These are phyloP conservation scores for Verticillium isaacii DNA, from an alignment of 2,329 filamentous ascomycete species.

Conservation along the genomic window DNA sequence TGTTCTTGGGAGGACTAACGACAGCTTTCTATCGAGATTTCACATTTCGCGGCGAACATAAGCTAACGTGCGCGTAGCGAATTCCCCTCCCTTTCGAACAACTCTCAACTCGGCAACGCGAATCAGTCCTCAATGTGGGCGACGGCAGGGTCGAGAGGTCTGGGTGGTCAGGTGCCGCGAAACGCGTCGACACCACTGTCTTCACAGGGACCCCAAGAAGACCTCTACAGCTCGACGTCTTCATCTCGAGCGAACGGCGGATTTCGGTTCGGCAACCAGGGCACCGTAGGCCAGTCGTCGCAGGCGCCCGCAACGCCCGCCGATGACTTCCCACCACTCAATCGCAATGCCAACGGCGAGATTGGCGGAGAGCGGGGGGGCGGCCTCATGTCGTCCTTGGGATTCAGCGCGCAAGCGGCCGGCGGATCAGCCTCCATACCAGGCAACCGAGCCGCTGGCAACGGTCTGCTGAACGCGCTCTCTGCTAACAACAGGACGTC, in stretches of 20 bases:
- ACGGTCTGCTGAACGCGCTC: slow-evolving; percentile 60
- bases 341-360: slow-evolving; percentile 51
- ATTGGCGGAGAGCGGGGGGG: slow-evolving; percentile 50
- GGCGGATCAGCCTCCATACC: slow-evolving; percentile 30
- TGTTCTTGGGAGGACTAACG: not conserved
- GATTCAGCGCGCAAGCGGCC: slow-evolving; percentile 43
- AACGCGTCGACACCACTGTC: slow-evolving; percentile 45
- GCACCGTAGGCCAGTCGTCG: slow-evolving; percentile 24
- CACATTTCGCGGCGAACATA: not conserved
- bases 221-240: slow-evolving; percentile 32
- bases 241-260: slow-evolving; percentile 34
- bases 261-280: slow-evolving; percentile 51
- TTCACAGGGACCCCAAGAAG: slow-evolving; percentile 46
- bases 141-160: slow-evolving; percentile 40
- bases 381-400: slow-evolving; percentile 48
- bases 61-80: slow-evolving; percentile 39
- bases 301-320: slow-evolving; percentile 43
- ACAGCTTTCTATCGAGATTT: not conserved
- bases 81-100: slow-evolving; percentile 62
- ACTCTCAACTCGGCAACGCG: slow-evolving; percentile 45
- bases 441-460: slow-evolving; percentile 41
- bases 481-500: slow-evolving; percentile 51
- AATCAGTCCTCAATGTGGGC: slow-evolving; percentile 52
- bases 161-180: slow-evolving; percentile 44
- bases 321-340: slow-evolving; percentile 61